These are phyloP conservation scores for Cytospora leucostoma DNA, from an alignment of 2,329 filamentous ascomycete genomes.

Conservation along the genomic window DNA sequence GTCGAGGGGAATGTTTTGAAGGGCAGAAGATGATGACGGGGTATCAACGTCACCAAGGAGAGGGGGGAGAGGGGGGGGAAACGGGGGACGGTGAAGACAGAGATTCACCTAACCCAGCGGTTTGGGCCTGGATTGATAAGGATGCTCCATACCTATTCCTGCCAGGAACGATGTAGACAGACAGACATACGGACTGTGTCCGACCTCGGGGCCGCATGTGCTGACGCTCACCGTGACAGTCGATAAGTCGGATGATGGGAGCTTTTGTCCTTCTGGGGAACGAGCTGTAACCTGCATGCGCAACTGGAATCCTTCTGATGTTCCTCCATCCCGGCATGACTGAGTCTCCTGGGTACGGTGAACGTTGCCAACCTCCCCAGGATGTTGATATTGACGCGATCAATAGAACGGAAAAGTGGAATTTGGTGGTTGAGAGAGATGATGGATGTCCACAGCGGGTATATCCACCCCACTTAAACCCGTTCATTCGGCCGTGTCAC, in stretches of 20 bases:
- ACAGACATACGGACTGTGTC: neutral
- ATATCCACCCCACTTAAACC: neutral
- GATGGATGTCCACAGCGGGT: neutral
- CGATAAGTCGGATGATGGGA: neutral
- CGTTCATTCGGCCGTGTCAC: neutral
- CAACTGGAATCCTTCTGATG: too few relatives aligned
- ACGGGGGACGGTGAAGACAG: too few relatives aligned
- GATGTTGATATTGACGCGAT: neutral
- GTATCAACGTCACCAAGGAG: too few relatives aligned
- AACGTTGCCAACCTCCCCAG: neutral
- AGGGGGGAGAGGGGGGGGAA: too few relatives aligned
- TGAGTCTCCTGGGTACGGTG: neutral
- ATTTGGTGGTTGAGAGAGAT: neutral
- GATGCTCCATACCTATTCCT: neutral
- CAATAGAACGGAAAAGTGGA: neutral
- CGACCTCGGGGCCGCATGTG: neutral
- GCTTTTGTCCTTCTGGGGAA: neutral
- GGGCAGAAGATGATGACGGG: too few relatives aligned
- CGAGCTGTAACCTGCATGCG: neutral
- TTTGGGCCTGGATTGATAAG: neutral
- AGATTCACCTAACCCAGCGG: constrained; percentile 17
- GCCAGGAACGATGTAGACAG: constrained; percentile 1
- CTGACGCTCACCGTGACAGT: neutral
- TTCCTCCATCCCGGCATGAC: too few relatives aligned
- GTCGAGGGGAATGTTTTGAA: too few relatives aligned